Conservation (phyloP, 192 early-diverging fungal genomes). For the Entophlyctis helioformis region DNA sequence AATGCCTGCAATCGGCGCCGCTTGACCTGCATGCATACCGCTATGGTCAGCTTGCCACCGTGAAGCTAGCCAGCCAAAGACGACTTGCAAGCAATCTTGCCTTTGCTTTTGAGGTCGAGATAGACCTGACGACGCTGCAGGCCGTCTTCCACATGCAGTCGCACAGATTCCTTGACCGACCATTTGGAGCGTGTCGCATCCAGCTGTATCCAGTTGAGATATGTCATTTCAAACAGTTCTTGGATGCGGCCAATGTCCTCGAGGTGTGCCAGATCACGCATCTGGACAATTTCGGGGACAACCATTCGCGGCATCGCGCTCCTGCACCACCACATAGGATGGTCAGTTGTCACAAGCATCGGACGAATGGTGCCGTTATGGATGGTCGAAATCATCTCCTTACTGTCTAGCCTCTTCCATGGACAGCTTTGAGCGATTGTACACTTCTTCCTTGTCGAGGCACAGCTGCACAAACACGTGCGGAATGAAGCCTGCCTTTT, state of each 20-base stretch:
- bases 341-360: no score
- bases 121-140: conserved; percentile 22
- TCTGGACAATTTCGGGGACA: no score
- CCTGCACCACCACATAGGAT: no score
- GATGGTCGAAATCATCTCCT: not conserved
- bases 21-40: conserved; percentile 17
- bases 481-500: conserved; percentile 26
- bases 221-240: conserved; percentile 17
- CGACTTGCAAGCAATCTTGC: no score
- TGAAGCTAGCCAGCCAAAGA: no score
- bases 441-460: conserved; percentile 9
- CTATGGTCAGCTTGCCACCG: no score
- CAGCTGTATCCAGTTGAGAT: conserved; percentile 23
- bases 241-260: conserved; percentile 3
- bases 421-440: no score
- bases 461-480: conserved; percentile 28
- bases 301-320: no score
- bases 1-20: conserved; percentile 32
- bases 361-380: not conserved
- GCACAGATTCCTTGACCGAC: conserved; percentile 13
- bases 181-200: conserved; percentile 26
- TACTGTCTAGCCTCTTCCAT: no score
- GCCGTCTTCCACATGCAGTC: conserved; percentile 2
- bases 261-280: no score
- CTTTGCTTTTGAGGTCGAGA: conserved; percentile 18